Conservation (phyloP, 495 filamentous ascomycete genomes). For the Talaromyces stipitatus region DNA sequence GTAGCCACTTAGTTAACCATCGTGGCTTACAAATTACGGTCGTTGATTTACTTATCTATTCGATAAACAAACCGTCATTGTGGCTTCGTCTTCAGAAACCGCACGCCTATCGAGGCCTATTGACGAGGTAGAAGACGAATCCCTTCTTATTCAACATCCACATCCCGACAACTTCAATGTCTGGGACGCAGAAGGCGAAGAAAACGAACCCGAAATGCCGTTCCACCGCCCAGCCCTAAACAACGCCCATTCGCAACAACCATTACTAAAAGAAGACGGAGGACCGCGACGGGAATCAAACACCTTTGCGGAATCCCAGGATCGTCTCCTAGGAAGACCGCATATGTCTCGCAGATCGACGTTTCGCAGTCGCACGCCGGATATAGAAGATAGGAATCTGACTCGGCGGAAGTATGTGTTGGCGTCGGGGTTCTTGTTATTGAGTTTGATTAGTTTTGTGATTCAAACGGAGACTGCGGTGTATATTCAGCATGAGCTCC, state of each 20-base stretch:
- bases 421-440: conserved; percentile 69
- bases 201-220: conserved; percentile 5
- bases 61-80: conserved; percentile 5
- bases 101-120: background rate
- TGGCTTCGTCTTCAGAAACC: conserved; percentile 3
- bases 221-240: conserved; percentile 31
- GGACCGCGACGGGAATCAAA: conserved; percentile 35
- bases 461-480: conserved; percentile 92
- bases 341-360: conserved; percentile 45
- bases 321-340: conserved; percentile 32
- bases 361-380: conserved; percentile 54
- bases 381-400: conserved; percentile 47
- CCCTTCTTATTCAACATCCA: background rate
- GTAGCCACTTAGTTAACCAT: background rate
- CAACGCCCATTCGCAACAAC: conserved; percentile 45
- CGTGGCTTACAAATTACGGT: background rate
- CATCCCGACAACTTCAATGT: background rate
- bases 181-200: background rate
- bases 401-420: conserved; percentile 78
- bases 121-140: background rate
- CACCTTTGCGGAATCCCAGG: conserved; percentile 19
- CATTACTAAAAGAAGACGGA: conserved; percentile 52
- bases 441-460: conserved; percentile 75
- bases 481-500: conserved; percentile 80
- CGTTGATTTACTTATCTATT: background rate